These are phyloP conservation scores for Arxiozyma telluris DNA, from an alignment of 1,139 yeast genomes.

Conservation along the genomic window DNA sequence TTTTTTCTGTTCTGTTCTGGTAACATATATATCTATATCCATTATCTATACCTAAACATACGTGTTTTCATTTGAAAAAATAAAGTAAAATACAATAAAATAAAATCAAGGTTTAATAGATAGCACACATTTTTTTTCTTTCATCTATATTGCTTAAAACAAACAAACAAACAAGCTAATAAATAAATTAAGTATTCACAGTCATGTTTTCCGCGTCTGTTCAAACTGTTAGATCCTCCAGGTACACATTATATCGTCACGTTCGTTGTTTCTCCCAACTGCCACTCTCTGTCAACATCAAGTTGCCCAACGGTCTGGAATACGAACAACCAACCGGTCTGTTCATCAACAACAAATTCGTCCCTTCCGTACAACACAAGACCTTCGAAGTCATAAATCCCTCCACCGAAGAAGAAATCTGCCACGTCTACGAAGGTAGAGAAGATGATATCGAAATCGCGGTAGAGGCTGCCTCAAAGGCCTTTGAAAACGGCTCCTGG, in stretches of 20 bases:
- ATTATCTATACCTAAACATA: too few species aligned
- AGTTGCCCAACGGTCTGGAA: slow-evolving; percentile 43
- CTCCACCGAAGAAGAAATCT: slow-evolving; percentile 39
- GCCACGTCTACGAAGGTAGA: slow-evolving; percentile 38
- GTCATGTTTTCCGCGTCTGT: slow-evolving; percentile 11
- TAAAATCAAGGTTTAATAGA: too few species aligned
- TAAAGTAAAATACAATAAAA: too few species aligned
- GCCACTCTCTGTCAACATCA: slow-evolving; percentile 33
- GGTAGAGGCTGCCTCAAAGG: slow-evolving; percentile 38
- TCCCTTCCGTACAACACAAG: slow-evolving; percentile 34
- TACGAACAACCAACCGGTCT: slow-evolving; percentile 45
- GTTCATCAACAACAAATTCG: slow-evolving; percentile 39
- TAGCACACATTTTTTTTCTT: too few species aligned
- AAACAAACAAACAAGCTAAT: too few species aligned
- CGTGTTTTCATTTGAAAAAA: too few species aligned
- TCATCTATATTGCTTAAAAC: too few species aligned
- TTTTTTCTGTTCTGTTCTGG: too few species aligned
- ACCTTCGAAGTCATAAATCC: slow-evolving; percentile 39
- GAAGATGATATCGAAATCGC: slow-evolving; percentile 43
- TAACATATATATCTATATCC: too few species aligned
- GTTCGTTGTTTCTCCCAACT: slow-evolving; percentile 23
- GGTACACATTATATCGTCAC: slow-evolving; percentile 5
- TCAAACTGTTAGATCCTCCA: not conserved
- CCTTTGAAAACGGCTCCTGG: slow-evolving; percentile 35
- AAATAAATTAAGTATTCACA: not conserved